Conservation (phyloP, 1,284 basidiomycete species). For the Moniliophthora roreri region DNA sequence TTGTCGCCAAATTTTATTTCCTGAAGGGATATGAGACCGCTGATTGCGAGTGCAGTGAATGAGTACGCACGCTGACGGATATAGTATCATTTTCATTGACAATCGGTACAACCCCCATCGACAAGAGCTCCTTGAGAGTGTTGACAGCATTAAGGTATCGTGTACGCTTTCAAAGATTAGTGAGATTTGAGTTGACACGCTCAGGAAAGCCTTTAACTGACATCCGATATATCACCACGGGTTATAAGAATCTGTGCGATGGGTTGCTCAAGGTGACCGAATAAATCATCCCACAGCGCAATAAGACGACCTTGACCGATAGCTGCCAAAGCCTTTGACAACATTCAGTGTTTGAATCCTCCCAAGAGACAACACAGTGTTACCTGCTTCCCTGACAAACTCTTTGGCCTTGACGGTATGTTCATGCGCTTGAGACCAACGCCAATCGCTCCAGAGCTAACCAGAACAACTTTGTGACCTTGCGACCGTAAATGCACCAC, state of each 20-base stretch:
- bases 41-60: no score
- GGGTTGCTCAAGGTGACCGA: conserved; percentile 89
- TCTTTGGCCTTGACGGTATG: conserved; percentile 78
- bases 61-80: conserved; percentile 80
- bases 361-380: conserved; percentile 13
- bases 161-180: conserved; percentile 60
- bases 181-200: conserved; percentile 15
- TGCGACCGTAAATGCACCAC: conserved; percentile 75
- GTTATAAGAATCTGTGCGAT: conserved; percentile 96
- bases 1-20: conserved; percentile 99
- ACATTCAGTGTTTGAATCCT: conserved; percentile 5
- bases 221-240: conserved; percentile 95
- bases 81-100: conserved; percentile 98
- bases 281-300: conserved; percentile 95
- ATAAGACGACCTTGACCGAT: conserved; percentile 97
- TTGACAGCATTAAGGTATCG: conserved; percentile 94
- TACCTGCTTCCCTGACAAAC: conserved; percentile 88
- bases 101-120: conserved; percentile 90
- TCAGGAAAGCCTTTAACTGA: conserved; percentile 41
- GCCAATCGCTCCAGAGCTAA: conserved; percentile 95
- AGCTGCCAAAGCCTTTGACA: conserved; percentile 84
- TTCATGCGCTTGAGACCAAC: conserved; percentile 94
- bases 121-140: conserved; percentile 85
- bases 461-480: conserved; percentile 94
- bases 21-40: conserved; percentile 40